Percentiles rank a stretch among this genome's conserved stretches.
Conservation (phyloP, 2,329 filamentous ascomycete species). For the Bertia moriformis region DNA sequence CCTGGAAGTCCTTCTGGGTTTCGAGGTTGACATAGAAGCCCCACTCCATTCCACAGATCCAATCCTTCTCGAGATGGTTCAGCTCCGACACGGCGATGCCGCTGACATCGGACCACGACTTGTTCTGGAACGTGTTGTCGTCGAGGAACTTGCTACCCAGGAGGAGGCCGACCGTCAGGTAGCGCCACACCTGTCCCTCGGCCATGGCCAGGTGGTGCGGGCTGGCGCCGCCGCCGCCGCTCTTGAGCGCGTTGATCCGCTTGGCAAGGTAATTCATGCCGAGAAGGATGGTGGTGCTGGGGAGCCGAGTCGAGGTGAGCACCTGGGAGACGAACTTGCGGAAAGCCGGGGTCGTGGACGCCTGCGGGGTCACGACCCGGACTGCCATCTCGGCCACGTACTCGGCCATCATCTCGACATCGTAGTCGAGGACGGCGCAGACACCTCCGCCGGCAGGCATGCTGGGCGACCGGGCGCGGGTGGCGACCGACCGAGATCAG, state of each 20-base stretch:
- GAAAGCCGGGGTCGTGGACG: slow-evolving; percentile 53
- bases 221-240: slow-evolving; percentile 15
- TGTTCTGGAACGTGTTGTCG: slow-evolving; percentile 95
- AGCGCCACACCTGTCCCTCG: slow-evolving; percentile 68
- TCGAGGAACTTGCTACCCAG: slow-evolving; percentile 91
- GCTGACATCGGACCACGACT: slow-evolving; percentile 90
- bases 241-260: slow-evolving; percentile 62
- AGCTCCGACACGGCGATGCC: slow-evolving; percentile 73
- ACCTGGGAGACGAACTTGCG: slow-evolving; percentile 88
- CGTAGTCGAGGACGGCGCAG: slow-evolving; percentile 86
- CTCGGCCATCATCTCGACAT: slow-evolving; percentile 90
- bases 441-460: slow-evolving; percentile 76
- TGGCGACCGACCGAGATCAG: background rate
- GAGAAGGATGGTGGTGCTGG: slow-evolving; percentile 78
- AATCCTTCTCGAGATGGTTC: slow-evolving; percentile 75
- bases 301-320: slow-evolving; percentile 74
- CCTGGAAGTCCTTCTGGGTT: slow-evolving; percentile 55
- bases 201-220: slow-evolving; percentile 36
- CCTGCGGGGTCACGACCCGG: slow-evolving; percentile 36
- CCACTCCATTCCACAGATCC: slow-evolving; percentile 73
- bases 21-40: slow-evolving; percentile 74
- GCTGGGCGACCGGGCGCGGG: slow-evolving; percentile 20
- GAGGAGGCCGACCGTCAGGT: slow-evolving; percentile 71
- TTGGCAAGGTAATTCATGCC: slow-evolving; percentile 81
- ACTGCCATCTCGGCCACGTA: slow-evolving; percentile 82